These are phyloP conservation scores for Penicillium verhagenii DNA, from an alignment of 495 filamentous ascomycete genomes.

Conservation along the genomic window DNA sequence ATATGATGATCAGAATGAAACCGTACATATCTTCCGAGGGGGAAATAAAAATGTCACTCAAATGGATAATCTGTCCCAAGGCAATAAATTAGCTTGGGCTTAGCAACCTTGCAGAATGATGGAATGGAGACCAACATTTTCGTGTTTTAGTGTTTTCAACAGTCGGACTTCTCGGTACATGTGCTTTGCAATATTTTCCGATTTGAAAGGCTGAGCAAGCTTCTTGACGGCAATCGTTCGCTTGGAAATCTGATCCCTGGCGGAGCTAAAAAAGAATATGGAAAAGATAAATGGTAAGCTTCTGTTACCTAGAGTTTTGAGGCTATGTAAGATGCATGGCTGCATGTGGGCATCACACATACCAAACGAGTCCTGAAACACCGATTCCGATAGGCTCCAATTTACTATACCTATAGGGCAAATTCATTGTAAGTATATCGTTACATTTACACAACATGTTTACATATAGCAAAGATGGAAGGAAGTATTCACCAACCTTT, in stretches of 20 bases:
- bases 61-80: constrained; percentile 74
- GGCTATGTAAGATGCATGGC: no score
- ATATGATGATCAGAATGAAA: not conserved
- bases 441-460: not conserved
- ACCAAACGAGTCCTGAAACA: constrained; percentile 97
- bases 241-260: constrained; percentile 87
- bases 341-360: no score
- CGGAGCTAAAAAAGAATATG: constrained; percentile 59
- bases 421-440: not conserved
- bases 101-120: no score
- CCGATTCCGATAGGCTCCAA: constrained; percentile 97
- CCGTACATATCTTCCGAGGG: constrained; percentile 94
- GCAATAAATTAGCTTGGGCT: not conserved
- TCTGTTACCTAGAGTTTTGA: not conserved
- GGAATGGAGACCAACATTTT: constrained; percentile 65
- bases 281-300: constrained; percentile 10
- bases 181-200: constrained; percentile 88
- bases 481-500: constrained; percentile 60
- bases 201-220: constrained; percentile 99
- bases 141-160: constrained; percentile 90
- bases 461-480: not conserved
- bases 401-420: constrained; percentile 80
- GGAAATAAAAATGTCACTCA: constrained; percentile 99
- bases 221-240: constrained; percentile 97
- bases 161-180: constrained; percentile 96